These are phyloP conservation scores for Phytophthora sojae DNA, from an alignment of 352 stramenopile genomes.

Conservation along the genomic window DNA sequence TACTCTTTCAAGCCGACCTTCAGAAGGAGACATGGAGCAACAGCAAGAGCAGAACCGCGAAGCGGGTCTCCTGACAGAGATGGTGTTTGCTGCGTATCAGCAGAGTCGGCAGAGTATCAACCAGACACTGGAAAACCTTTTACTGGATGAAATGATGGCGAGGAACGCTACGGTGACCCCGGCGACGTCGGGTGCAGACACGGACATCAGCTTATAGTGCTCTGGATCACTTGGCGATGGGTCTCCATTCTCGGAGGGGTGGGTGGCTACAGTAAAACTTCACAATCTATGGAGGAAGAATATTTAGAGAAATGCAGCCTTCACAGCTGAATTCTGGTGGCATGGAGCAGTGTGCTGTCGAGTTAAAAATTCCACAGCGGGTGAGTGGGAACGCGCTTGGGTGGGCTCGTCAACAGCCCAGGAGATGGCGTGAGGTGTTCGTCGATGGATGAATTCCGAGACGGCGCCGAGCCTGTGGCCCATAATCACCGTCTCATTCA, in stretches of 20 bases:
- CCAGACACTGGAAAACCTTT: conserved; percentile 43
- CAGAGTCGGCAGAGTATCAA: conserved; percentile 40
- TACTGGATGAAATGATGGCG: conserved; percentile 45
- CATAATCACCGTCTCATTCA: conserved; percentile 13
- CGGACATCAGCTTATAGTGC: conserved; percentile 15
- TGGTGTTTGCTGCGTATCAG: conserved; percentile 40
- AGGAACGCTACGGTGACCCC: conserved; percentile 14
- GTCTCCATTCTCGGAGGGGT: no score
- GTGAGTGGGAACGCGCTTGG: no score
- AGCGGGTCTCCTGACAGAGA: conserved; percentile 40
- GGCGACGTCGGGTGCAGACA: conserved; percentile 16
- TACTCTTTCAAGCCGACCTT: conserved; percentile 20
- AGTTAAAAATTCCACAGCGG: no score
- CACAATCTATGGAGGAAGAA: no score
- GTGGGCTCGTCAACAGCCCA: no score
- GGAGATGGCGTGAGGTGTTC: no score
- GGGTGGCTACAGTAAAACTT: no score
- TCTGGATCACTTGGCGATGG: no score
- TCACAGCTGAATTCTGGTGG: background rate
- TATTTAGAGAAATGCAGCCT: background rate
- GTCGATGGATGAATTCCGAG: no score
- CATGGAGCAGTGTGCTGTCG: no score
- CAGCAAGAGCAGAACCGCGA: conserved; percentile 34
- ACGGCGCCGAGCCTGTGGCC: no score
- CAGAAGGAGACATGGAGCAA: conserved; percentile 13